These are phyloP conservation scores for Datura wrightii DNA, from an alignment of 257 asterid species.

Conservation along the genomic window DNA sequence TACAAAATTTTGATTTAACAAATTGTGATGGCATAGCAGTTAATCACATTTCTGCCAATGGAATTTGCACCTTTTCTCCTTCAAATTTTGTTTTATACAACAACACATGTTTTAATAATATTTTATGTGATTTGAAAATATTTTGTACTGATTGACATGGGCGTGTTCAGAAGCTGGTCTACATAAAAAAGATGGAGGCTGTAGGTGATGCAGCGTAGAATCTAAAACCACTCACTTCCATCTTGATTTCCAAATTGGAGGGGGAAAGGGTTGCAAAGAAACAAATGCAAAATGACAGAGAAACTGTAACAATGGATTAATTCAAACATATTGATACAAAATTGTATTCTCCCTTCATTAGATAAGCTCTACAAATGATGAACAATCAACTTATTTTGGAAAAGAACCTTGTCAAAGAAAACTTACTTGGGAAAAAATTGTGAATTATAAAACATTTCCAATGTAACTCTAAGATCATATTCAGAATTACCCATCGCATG, in stretches of 20 bases:
- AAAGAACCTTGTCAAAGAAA: not conserved
- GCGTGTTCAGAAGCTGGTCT: not conserved
- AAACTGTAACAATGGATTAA: not conserved
- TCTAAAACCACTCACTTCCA: not conserved
- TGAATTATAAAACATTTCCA: not conserved
- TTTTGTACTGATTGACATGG: not conserved
- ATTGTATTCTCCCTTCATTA: not conserved
- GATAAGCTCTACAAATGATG: not conserved
- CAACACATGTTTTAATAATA: not conserved
- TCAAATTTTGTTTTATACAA: not conserved
- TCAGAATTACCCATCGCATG: not conserved
- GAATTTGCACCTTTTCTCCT: not conserved
- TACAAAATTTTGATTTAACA: not conserved
- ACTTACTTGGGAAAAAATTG: not conserved
- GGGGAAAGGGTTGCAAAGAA: not conserved
- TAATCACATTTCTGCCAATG: not conserved
- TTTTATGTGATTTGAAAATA: not conserved
- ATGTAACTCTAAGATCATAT: not conserved
- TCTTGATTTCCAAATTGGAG: slow-evolving; percentile 1
- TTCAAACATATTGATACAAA: not conserved
- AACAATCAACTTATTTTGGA: not conserved
- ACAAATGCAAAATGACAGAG: not conserved
- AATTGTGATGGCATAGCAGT: not conserved
- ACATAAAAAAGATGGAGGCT: not conserved
- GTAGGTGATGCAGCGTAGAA: not conserved